Evolutionary conservation across 116 monocot genomes (phyloP), one percentile per base, ranked within the genome.

Genomic region (Papilionanthe hybrid): DNA sequence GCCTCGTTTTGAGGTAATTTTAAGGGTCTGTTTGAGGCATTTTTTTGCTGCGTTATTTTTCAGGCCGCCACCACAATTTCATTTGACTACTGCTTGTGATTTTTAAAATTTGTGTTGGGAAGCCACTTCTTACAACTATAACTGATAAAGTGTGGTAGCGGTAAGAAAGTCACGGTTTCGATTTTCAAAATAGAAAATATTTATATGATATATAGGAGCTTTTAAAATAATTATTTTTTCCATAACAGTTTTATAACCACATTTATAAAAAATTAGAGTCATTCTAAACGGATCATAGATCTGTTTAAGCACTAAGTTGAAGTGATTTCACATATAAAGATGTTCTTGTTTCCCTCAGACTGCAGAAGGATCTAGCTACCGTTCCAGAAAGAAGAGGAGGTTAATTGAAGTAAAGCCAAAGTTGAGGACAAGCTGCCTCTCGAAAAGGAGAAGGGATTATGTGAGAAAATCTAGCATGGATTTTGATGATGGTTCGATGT

Each of bases 331-430:
- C 42, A 18, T 41, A 11, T 20, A 19, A 1, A 9, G 13, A 28
- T 44, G 77, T 49, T 81, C 76, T 76, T 60, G 55, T 78, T 57
- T 57, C 18, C 55, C 25, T 25, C 42, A 55, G 30, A 5, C 42
- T 49, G 42, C 76, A 22, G 19, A 45, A 47, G 29, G 30, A 49
- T 66, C 12, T 66, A 23, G 37, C 45, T 13, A 28, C 57, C 77
- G 50, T 23, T 44, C 41, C n/a, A 77, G 55, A 25, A 80, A 74
- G 53, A 86, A 82, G 80, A 86, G 79, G 75, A 82, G 45, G 74
- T 29, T 42, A 13, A 11, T 28, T 20, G 73, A 55, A 66, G 80
- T 42, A 49, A 72, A 79, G 45, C 78, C 55, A 20, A 49, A 53
- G 25, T 56, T 75, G 25, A 82, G 80, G 66, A 82, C 78, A 74